Conservation (phyloP, 768 basidiomycete genomes). For the Russula dissimulans region DNA sequence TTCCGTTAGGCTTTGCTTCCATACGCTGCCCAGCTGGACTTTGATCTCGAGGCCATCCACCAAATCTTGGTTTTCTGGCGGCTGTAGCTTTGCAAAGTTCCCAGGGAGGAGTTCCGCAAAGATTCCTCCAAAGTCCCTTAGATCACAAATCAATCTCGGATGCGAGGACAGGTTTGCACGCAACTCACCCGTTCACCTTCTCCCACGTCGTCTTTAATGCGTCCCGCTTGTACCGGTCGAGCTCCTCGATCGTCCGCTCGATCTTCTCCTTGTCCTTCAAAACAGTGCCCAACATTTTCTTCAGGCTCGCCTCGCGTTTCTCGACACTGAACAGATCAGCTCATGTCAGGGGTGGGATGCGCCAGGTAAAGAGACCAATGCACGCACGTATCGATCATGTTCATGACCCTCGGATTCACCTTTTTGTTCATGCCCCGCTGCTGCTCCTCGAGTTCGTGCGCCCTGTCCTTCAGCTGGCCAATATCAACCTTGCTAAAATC, state of each 20-base stretch:
- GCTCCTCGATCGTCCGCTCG: slow-evolving; percentile 83
- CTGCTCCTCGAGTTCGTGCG: slow-evolving; percentile 61
- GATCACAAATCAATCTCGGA: neutral
- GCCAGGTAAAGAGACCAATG: neutral
- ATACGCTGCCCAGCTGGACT: slow-evolving; percentile 86
- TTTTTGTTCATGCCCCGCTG: slow-evolving; percentile 92
- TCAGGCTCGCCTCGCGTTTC: slow-evolving; percentile 80
- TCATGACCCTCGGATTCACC: slow-evolving; percentile 90
- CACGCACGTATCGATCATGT: slow-evolving; percentile 86
- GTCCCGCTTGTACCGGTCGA: slow-evolving; percentile 95
- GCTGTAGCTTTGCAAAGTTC: slow-evolving; percentile 91
- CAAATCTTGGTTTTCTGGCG: slow-evolving; percentile 83
- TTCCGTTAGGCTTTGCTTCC: slow-evolving; percentile 98
- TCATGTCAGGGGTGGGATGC: neutral
- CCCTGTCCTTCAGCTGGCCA: slow-evolving; percentile 46
- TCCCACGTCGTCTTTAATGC: no score
- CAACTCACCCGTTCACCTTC: no score
- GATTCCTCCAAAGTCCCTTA: slow-evolving; percentile 91
- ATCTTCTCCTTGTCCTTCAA: slow-evolving; percentile 92
- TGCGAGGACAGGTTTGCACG: neutral
- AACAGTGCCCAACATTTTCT: slow-evolving; percentile 82
- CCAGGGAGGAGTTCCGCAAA: slow-evolving; percentile 87
- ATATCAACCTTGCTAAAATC: slow-evolving; percentile 69
- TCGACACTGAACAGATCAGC: slow-evolving; percentile 56
- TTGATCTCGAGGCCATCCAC: slow-evolving; percentile 97